Evolutionary conservation across 2,329 filamentous ascomycete species (phyloP), one percentile per base, ranked within the genome.

Genomic region (Bipolaris bicolor): DNA sequence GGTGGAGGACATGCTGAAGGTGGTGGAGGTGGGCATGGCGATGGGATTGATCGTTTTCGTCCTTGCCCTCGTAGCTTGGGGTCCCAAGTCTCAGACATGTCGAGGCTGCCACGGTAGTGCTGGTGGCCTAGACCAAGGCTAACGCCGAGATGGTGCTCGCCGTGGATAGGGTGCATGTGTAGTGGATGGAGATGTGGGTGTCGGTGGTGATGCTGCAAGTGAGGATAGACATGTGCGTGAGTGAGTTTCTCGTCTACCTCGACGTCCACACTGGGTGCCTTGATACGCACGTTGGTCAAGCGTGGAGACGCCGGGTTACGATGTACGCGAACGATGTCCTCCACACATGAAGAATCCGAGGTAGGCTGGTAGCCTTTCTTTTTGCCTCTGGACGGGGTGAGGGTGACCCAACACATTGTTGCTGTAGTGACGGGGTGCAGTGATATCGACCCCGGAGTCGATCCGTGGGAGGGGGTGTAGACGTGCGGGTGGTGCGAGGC

Each of bases 341-440:
- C 67, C 5, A 58, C 67, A 68, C 60, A 67, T 20, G 67, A 68
- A 49, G 64, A 65, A 57, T 63, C 60, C 45, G 62, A 61, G 48
- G 62, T 63, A 49, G 55, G 57, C 49, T 60, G 61, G 34, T 58
- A 57, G 41, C 57, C 55, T 39, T 57, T 57, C 39, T 56, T 61
- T 52, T 63, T 67, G 61, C 52, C 57, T 57, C 63, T 67, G 49
- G 56, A 29, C 45, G 70, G 70, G 4, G 66, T 68, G 33, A 73
- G 70, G 20, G 66, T 72, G 49, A 73, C 68, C 71, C 71, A 73
- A 60, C 71, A 73, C 71, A 73, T 73, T 49, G 51, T 72, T 50
- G 47, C 58, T 55, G 22, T 29, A 29, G 26, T 18, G 55, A 26
- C 49, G 40, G n/a, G 55, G 41, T 20, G 43, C 16, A 11, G 53